These are phyloP conservation scores for Solanum chilense DNA, from an alignment of 257 asterid species.

Conservation along the genomic window DNA sequence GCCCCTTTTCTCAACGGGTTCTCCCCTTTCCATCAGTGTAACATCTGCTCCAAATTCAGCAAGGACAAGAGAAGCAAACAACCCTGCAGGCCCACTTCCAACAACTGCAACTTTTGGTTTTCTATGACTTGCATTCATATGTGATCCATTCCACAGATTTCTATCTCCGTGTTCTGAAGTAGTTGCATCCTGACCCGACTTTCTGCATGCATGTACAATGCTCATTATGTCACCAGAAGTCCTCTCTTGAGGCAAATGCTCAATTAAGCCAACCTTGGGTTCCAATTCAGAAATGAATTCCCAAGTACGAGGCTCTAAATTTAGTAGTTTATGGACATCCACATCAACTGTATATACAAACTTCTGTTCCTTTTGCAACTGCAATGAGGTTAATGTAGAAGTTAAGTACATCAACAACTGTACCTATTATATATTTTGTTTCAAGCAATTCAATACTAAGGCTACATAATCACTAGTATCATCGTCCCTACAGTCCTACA, in stretches of 20 bases:
- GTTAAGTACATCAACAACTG: neutral
- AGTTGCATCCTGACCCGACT: conserved; percentile 14
- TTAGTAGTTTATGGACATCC: conserved; percentile 54
- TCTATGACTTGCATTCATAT: conserved; percentile 6
- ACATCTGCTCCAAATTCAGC: conserved; percentile 97
- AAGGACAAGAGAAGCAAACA: conserved; percentile 93
- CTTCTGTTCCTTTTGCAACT: conserved; percentile 72
- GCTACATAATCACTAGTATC: neutral
- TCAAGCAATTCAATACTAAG: neutral
- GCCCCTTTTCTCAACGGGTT: conserved; percentile 92
- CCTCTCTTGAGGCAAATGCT: conserved; percentile 34
- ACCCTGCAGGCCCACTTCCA: conserved; percentile 96
- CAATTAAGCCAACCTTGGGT: conserved; percentile 60
- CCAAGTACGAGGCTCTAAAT: conserved; percentile 65
- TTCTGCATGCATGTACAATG: conserved; percentile 26
- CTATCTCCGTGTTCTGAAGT: conserved; percentile 12
- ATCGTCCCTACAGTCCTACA: neutral
- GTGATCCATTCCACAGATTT: conserved; percentile 12
- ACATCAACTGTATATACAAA: conserved; percentile 86
- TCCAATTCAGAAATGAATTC: conserved; percentile 74
- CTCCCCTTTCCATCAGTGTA: conserved; percentile 82
- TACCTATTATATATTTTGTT: neutral
- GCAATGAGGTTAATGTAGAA: conserved; percentile 1
- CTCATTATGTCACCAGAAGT: conserved; percentile 47
- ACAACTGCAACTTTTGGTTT: conserved; percentile 76